These are phyloP conservation scores for Poa annua DNA, from an alignment of 176 grass and related monocot species.

Conservation along the genomic window DNA sequence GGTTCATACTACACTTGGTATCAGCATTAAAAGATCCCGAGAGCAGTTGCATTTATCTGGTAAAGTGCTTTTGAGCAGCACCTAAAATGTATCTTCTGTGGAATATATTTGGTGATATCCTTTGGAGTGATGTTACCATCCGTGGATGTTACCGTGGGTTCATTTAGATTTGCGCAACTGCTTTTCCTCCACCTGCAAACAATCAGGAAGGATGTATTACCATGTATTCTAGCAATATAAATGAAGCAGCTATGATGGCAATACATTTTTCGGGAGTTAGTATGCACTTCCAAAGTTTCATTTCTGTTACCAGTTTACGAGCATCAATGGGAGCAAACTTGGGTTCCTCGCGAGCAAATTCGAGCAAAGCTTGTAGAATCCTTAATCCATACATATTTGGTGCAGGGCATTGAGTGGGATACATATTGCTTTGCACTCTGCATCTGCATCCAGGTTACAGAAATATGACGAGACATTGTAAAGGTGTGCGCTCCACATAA, in stretches of 20 bases:
- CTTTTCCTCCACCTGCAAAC: constrained; percentile 68
- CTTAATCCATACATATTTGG: constrained; percentile 2
- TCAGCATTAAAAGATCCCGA: constrained; percentile 41
- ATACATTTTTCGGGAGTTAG: background rate
- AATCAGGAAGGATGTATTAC: constrained; percentile 10
- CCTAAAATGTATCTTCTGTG: constrained; percentile 45
- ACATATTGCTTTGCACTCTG: background rate
- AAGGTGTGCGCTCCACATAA: background rate
- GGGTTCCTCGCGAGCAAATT: background rate
- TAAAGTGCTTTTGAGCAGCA: constrained; percentile 38
- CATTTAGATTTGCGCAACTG: constrained; percentile 64
- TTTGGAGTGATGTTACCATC: constrained; percentile 12
- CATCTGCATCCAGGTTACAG: background rate
- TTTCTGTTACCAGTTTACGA: background rate
- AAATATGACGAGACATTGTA: background rate
- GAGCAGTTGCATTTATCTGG: constrained; percentile 37
- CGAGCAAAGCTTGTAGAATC: background rate
- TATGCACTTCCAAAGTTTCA: constrained; percentile 3
- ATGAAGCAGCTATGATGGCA: background rate
- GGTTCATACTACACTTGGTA: constrained; percentile 12
- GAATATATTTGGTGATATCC: constrained; percentile 36
- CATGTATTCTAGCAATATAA: background rate
- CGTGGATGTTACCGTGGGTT: constrained; percentile 56
- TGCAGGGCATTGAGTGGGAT: constrained; percentile 4
- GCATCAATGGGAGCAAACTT: background rate